Evolutionary conservation across 1,139 yeast genomes (phyloP), one percentile per base, ranked within the genome.

Genomic region (Pichia sp.): DNA sequence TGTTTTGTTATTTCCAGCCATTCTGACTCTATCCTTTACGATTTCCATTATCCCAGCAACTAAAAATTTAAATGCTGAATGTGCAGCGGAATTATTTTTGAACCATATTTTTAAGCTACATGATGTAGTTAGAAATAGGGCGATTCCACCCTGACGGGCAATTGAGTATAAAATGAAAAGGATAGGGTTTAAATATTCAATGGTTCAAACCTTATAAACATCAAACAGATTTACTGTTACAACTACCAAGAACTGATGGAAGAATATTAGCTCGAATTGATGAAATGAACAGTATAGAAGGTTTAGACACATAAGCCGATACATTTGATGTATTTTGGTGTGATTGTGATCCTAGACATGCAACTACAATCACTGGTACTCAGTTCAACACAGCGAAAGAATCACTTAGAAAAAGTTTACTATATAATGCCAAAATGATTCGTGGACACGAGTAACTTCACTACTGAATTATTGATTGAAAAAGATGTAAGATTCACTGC

Each of bases 271-370:
- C 40, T 10, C 11, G 40, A 38, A 29, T 38, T 4, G 11, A 38
- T 27, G 40, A 38, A 30, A 34, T 40, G 3, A 8, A 10, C 3
- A 28, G 34, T 6, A 33, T 40, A 5, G 43, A 18, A 6, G 38
- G 43, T 40, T 26, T n/a, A 26, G 43, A 40, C 7, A 11, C 5
- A 7, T 37, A 7, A 18, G 31, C 10, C 27, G 26, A 40, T 11
- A 34, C 43, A 11, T 40, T 27, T 33, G 43, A 40, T 40, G 43
- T 32, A 5, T 34, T n/a, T 40, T 40, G 43, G 37, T 27, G 27
- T n/a, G 31, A 40, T 33, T 40, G 31, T 18, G 25, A 33, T 27
- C 37, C 43, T 2, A 33, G 29, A 6, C 35, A 40, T 40, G 43
- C 43, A 5, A 34, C 43, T 3, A 33, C 37, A 3, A 40, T 40